phyloP scores from a whole-genome alignment of 495 filamentous ascomycete species.

The Lophiotrema nucula region DNA sequence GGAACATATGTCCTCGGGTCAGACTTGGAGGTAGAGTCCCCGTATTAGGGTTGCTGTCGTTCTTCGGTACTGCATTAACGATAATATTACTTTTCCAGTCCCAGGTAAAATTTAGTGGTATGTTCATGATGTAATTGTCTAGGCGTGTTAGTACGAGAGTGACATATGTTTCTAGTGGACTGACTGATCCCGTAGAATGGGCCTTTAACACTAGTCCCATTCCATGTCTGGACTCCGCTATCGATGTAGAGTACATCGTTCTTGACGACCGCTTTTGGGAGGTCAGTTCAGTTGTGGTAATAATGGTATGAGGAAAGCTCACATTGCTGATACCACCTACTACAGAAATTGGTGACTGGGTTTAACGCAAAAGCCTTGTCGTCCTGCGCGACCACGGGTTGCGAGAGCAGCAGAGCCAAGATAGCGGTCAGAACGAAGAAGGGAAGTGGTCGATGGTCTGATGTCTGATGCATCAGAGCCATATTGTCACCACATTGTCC shows the following conservation, averaged over 20 bases:
- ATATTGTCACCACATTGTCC: not conserved
- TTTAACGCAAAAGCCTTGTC: constrained; percentile 27
- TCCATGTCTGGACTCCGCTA: constrained; percentile 41
- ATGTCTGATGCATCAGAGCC: not conserved
- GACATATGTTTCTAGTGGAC: not conserved
- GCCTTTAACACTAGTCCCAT: constrained; percentile 1
- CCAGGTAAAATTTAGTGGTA: constrained; percentile 45
- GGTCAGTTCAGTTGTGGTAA: constrained; percentile 6
- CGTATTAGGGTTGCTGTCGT: constrained; percentile 22
- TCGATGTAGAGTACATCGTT: constrained; percentile 45
- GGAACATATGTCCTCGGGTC: constrained; percentile 42
- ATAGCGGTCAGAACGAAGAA: not conserved
- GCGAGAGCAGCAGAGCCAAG: not conserved
- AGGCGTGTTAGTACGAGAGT: not conserved
- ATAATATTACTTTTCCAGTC: constrained; percentile 48
- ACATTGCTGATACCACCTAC: constrained; percentile 43
- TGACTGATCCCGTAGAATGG: constrained; percentile 18
- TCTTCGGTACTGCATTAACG: constrained; percentile 38
- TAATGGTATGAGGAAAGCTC: too few species aligned
- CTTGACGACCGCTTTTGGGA: constrained; percentile 43
- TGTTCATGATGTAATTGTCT: constrained; percentile 44
- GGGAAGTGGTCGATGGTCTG: not conserved
- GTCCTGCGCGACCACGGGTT: not conserved
- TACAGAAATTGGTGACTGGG: constrained; percentile 40
- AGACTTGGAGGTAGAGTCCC: constrained; percentile 37